Evolutionary conservation across 2,329 filamentous ascomycete genomes (phyloP).

Genomic region (Penicillium sp.): DNA sequence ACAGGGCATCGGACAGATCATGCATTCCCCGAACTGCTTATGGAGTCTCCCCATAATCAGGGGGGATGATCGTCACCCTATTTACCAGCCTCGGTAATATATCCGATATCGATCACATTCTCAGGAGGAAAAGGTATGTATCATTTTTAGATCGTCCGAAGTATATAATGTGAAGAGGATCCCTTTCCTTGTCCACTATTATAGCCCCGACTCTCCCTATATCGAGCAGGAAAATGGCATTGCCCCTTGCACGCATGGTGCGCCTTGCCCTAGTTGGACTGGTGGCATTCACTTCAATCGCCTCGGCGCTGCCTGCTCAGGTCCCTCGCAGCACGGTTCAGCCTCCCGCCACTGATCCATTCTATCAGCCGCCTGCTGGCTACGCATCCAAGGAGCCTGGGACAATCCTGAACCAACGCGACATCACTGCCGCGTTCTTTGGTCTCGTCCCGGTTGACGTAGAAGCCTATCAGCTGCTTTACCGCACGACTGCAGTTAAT

Average conservation of each 20-base stretch:
- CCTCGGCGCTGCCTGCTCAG: conserved; percentile 1
- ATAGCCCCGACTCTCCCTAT: neutral
- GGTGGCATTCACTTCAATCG: conserved; percentile 1
- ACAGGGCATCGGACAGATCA: neutral
- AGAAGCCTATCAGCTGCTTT: conserved; percentile 40
- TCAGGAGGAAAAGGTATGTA: neutral
- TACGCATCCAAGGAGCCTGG: conserved; percentile 24
- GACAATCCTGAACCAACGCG: conserved; percentile 24
- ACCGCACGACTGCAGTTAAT: conserved; percentile 41
- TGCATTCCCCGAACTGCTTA: neutral
- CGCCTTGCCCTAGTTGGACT: conserved; percentile 4
- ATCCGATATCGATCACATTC: conserved; percentile 4
- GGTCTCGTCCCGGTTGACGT: conserved; percentile 25
- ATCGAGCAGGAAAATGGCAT: conserved; percentile 2
- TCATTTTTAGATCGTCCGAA: neutral
- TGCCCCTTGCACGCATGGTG: conserved; percentile 6
- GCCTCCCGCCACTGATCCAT: conserved; percentile 24
- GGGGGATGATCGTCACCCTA: neutral
- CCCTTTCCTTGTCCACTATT: neutral
- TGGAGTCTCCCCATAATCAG: neutral
- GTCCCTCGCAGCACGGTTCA: neutral
- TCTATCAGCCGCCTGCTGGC: conserved; percentile 28
- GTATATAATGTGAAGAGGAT: neutral
- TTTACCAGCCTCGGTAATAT: conserved; percentile 4
- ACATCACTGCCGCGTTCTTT: conserved; percentile 20